Percentiles rank a stretch among this genome's conserved stretches.
These are phyloP conservation scores for Pisolithus marmoratus DNA, from an alignment of 768 basidiomycete species.

Conservation along the genomic window DNA sequence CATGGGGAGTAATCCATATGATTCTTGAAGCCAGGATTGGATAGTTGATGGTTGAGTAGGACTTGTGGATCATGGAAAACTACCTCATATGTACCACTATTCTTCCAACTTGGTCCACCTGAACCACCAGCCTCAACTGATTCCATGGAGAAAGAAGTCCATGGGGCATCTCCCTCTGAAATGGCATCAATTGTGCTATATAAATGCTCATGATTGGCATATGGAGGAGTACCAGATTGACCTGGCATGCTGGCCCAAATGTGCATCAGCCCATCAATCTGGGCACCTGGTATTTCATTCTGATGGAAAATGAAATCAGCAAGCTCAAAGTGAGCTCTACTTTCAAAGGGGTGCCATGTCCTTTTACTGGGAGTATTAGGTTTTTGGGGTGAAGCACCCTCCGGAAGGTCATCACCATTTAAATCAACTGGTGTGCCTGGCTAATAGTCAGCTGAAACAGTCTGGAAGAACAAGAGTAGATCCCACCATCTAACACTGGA, in stretches of 20 bases:
- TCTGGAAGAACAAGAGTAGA: not conserved
- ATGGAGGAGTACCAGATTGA: constrained; percentile 16
- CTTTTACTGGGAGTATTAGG: not conserved
- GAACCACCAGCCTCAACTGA: too few relatives aligned
- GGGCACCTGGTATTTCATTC: constrained; percentile 4
- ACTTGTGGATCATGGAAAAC: too few relatives aligned
- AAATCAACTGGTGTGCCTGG: not conserved
- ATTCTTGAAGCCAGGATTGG: not conserved
- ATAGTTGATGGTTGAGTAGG: not conserved
- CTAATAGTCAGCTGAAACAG: not conserved
- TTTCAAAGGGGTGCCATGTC: constrained; percentile 3
- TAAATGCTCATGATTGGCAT: constrained; percentile 15
- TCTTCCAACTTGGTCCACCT: too few relatives aligned
- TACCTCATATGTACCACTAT: too few relatives aligned
- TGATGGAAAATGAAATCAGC: constrained; percentile 4
- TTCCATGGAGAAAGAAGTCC: too few relatives aligned
- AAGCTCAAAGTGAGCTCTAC: constrained; percentile 1
- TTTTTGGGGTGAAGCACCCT: not conserved
- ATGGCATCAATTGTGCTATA: constrained; percentile 21
- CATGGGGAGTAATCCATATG: not conserved
- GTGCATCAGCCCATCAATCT: constrained; percentile 4
- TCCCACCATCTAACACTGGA: constrained; percentile 4
- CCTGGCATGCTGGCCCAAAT: not conserved
- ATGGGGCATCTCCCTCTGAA: not conserved
- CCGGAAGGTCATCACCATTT: constrained; percentile 1